These are phyloP conservation scores for Septoria petroselini DNA, from an alignment of 2,329 filamentous ascomycete genomes.

Conservation along the genomic window DNA sequence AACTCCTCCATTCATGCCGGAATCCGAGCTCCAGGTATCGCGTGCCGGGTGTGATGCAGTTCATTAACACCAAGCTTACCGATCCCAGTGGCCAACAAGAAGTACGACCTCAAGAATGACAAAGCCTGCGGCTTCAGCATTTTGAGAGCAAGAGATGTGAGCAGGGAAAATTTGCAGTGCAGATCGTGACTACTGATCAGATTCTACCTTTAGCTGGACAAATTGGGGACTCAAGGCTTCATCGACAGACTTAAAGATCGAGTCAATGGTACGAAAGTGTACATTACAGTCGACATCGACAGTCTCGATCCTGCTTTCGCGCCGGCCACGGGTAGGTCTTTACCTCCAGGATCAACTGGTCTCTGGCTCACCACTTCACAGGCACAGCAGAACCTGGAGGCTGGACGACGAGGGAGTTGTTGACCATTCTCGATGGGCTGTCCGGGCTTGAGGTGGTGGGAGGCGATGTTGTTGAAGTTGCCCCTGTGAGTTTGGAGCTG, in stretches of 20 bases:
- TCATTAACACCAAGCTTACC: neutral
- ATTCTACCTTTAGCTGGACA: slow-evolving; percentile 43
- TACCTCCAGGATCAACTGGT: too few species aligned
- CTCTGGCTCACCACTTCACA: too few species aligned
- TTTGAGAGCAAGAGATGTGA: slow-evolving; percentile 51
- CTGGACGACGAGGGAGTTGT: slow-evolving; percentile 59
- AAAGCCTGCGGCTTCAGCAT: slow-evolving; percentile 58
- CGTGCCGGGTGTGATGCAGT: neutral
- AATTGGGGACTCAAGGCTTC: slow-evolving; percentile 47
- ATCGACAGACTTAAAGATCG: slow-evolving; percentile 51
- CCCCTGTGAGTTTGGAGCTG: slow-evolving; percentile 40
- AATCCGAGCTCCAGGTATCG: slow-evolving; percentile 51
- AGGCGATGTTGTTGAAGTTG: slow-evolving; percentile 61
- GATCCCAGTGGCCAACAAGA: slow-evolving; percentile 42
- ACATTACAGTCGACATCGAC: slow-evolving; percentile 57
- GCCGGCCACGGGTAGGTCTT: slow-evolving; percentile 46
- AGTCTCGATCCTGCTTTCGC: slow-evolving; percentile 54
- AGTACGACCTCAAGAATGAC: slow-evolving; percentile 56
- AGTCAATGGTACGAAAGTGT: slow-evolving; percentile 53
- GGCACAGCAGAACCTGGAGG: slow-evolving; percentile 61
- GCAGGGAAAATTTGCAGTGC: neutral
- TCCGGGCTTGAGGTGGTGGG: slow-evolving; percentile 57
- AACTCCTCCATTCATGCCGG: slow-evolving; percentile 62
- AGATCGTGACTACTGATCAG: neutral
- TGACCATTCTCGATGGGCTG: slow-evolving; percentile 59